Conservation (phyloP, 371 early-diverging fungal species). For the Catenaria anguillulae region DNA sequence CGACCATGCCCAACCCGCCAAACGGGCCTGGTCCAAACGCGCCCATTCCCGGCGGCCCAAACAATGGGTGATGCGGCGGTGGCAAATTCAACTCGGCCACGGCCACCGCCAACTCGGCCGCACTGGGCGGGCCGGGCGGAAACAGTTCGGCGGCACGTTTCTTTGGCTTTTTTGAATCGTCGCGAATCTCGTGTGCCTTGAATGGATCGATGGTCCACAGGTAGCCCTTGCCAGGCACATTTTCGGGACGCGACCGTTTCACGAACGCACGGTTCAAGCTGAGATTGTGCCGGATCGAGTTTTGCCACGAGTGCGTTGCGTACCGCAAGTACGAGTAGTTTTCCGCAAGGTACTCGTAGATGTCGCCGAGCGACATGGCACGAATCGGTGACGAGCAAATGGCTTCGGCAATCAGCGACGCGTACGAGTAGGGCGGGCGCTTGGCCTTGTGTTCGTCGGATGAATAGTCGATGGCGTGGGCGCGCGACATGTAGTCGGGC, state of each 20-base stretch:
- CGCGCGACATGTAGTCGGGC: too few relatives aligned
- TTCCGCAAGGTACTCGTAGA: constrained; percentile 78
- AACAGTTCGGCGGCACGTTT: background rate
- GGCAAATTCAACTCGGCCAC: too few relatives aligned
- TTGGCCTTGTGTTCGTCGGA: background rate
- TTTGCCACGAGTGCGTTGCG: constrained; percentile 74
- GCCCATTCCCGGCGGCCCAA: too few relatives aligned
- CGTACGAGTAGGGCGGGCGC: constrained; percentile 76
- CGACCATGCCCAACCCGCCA: too few relatives aligned
- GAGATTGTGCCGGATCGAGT: constrained; percentile 96
- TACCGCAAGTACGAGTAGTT: constrained; percentile 59
- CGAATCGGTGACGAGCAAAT: constrained; percentile 56
- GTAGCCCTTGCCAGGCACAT: background rate
- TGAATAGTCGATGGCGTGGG: background rate
- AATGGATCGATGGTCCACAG: constrained; percentile 4
- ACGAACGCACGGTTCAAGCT: constrained; percentile 86
- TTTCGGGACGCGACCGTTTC: background rate
- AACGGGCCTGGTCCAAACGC: too few relatives aligned
- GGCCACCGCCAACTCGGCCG: too few relatives aligned
- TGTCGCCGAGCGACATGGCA: constrained; percentile 73
- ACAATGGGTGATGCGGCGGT: too few relatives aligned
- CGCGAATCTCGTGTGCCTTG: constrained; percentile 1
- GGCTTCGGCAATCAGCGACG: constrained; percentile 81
- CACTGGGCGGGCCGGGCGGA: too few relatives aligned
- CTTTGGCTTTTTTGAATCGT: constrained; percentile 3